These are phyloP conservation scores for Rhytidiadelphus loreus DNA, from an alignment of 225 moss, liverwort and hornwort genomes.

Conservation along the genomic window DNA sequence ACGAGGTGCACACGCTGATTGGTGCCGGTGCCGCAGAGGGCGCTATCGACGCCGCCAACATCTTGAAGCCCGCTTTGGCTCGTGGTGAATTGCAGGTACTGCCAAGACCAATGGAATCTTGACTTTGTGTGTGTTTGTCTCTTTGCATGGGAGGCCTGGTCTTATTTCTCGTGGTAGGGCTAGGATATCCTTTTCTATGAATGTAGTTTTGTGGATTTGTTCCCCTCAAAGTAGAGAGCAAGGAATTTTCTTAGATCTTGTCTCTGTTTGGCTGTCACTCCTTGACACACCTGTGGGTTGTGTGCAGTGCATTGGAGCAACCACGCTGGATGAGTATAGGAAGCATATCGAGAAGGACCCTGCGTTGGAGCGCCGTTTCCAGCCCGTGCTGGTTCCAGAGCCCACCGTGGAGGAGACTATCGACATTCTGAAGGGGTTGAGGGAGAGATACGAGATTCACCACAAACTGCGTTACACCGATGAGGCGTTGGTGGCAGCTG, in stretches of 20 bases:
- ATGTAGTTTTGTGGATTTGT: not conserved
- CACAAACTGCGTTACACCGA: constrained; percentile 85
- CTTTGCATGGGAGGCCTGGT: not conserved
- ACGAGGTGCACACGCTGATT: constrained; percentile 85
- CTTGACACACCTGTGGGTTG: not conserved
- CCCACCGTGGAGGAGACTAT: constrained; percentile 80
- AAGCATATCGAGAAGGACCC: constrained; percentile 92
- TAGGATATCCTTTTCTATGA: not conserved
- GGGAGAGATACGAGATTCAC: constrained; percentile 84
- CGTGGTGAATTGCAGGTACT: constrained; percentile 80
- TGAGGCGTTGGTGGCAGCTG: constrained; percentile 72
- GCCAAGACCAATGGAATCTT: not conserved
- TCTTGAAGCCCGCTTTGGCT: constrained; percentile 77
- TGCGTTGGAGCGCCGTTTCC: constrained; percentile 79
- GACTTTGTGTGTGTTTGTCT: not conserved
- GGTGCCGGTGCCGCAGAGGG: constrained; percentile 91
- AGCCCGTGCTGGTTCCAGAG: constrained; percentile 80
- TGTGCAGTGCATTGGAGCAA: constrained; percentile 76
- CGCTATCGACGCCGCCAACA: constrained; percentile 90
- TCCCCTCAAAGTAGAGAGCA: not conserved
- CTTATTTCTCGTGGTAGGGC: not conserved
- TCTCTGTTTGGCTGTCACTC: not conserved
- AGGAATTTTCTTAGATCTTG: not conserved
- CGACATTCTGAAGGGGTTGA: constrained; percentile 68
- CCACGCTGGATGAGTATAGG: constrained; percentile 77